A percentile compares a stretch with the other conserved stretches of the same genome.
Conservation (phyloP, 441 rosid species). For the Populus tomentosa region DNA sequence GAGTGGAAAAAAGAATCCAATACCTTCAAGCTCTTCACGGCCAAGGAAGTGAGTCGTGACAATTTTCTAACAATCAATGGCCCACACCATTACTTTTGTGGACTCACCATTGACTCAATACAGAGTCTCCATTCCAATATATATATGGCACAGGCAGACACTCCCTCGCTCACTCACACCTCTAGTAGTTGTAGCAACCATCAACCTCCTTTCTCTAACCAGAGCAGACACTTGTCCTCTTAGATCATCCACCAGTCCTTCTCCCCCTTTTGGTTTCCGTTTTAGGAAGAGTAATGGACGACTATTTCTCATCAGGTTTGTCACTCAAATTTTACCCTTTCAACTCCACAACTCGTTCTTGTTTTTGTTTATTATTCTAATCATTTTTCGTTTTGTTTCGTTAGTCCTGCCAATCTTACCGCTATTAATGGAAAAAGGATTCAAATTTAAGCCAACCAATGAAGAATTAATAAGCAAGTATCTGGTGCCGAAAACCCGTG, state of each 20-base stretch:
- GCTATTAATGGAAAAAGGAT: conserved; percentile 11
- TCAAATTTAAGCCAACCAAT: conserved; percentile 38
- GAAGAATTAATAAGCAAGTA: conserved; percentile 28
- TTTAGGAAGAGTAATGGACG: too few relatives aligned
- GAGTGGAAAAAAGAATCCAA: not conserved
- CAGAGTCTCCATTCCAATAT: not conserved
- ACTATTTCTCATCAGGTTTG: too few relatives aligned
- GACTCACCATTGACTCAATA: not conserved
- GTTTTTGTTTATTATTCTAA: not conserved
- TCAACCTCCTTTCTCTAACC: too few relatives aligned
- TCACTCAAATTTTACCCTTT: too few relatives aligned
- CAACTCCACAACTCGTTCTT: too few relatives aligned
- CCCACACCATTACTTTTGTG: not conserved
- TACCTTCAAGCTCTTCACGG: not conserved
- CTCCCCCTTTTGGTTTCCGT: too few relatives aligned
- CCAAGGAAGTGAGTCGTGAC: not conserved
- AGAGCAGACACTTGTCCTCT: too few relatives aligned
- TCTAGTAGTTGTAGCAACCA: too few relatives aligned
- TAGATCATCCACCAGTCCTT: too few relatives aligned
- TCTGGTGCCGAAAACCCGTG: conserved; percentile 19
- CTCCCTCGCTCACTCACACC: not conserved
- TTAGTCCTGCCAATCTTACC: not conserved
- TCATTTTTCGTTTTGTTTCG: not conserved
- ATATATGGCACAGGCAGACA: not conserved
- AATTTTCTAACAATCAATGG: not conserved